Evolutionary conservation across 345 rosid genomes (phyloP).

Genomic region (Populus simonii): DNA sequence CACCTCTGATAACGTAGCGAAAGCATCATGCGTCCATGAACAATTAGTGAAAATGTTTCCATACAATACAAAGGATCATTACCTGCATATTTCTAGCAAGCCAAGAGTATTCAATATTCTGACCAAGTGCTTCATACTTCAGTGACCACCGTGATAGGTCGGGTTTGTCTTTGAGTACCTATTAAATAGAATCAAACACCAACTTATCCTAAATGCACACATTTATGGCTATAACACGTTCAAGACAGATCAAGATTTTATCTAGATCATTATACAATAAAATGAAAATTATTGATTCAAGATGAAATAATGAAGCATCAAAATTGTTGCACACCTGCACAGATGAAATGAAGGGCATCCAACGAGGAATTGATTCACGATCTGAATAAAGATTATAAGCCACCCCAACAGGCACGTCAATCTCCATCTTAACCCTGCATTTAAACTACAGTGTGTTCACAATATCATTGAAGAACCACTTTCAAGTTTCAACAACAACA

Average conservation of each 20-base stretch:
- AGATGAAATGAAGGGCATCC: slow-evolving; percentile 94
- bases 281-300: slow-evolving; percentile 4
- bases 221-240: not conserved
- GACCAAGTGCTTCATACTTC: slow-evolving; percentile 83
- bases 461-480: not conserved
- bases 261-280: not conserved
- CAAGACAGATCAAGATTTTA: not conserved
- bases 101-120: slow-evolving; percentile 79
- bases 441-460: not conserved
- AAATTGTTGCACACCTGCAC: slow-evolving; percentile 48
- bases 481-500: not conserved
- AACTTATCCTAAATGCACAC: not conserved
- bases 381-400: slow-evolving; percentile 72
- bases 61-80: slow-evolving; percentile 4
- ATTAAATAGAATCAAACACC: slow-evolving; percentile 22
- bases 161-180: slow-evolving; percentile 74
- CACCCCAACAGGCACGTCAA: slow-evolving; percentile 65
- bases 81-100: slow-evolving; percentile 93
- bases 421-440: slow-evolving; percentile 74
- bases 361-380: slow-evolving; percentile 78
- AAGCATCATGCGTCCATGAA: not conserved
- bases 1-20: not conserved
- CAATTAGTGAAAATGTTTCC: not conserved
- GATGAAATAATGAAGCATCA: not conserved
- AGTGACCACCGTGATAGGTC: slow-evolving; percentile 77